A percentile compares a stretch with the other conserved stretches of the same genome.
phyloP scores from a whole-genome alignment of 2,329 filamentous ascomycete species.

The Mariannaea sp. region DNA sequence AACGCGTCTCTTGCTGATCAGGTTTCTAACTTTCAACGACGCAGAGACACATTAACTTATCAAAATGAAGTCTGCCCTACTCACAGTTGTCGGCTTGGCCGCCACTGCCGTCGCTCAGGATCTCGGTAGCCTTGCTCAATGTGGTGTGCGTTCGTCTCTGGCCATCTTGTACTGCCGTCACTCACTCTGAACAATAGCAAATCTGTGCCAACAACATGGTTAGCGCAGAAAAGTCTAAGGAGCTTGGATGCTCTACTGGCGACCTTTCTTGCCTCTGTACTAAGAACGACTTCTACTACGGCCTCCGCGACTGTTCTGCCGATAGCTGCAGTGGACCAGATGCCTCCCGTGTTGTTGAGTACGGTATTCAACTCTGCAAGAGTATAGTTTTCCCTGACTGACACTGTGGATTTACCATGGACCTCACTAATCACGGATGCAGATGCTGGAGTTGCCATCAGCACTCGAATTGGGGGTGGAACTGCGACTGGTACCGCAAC shows the following conservation, averaged over 20 bases:
- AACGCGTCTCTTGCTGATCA: too few relatives aligned
- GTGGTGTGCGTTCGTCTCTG: constrained; percentile 53
- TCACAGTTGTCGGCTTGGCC: constrained; percentile 50
- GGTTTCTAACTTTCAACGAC: constrained; percentile 20
- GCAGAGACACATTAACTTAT: constrained; percentile 28
- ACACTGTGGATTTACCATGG: neutral
- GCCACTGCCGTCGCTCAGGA: constrained; percentile 50
- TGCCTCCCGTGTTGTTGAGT: constrained; percentile 45
- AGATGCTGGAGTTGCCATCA: constrained; percentile 44
- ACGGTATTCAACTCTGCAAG: constrained; percentile 47
- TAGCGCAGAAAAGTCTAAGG: constrained; percentile 43
- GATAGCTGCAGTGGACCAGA: constrained; percentile 47
- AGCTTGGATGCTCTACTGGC: constrained; percentile 51
- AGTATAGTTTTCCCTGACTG: constrained; percentile 34
- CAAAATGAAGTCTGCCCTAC: constrained; percentile 58
- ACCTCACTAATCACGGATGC: constrained; percentile 23
- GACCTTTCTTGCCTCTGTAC: constrained; percentile 54
- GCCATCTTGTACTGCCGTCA: neutral
- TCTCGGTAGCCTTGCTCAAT: constrained; percentile 50
- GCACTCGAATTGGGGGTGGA: constrained; percentile 35
- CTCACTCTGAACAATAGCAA: constrained; percentile 45
- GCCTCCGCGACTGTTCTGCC: constrained; percentile 56
- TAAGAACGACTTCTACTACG: constrained; percentile 53
- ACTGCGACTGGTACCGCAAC: constrained; percentile 25
- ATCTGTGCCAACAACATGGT: constrained; percentile 58